These are phyloP conservation scores for Globisporangium nagaii DNA, from an alignment of 352 stramenopile genomes.

Conservation along the genomic window DNA sequence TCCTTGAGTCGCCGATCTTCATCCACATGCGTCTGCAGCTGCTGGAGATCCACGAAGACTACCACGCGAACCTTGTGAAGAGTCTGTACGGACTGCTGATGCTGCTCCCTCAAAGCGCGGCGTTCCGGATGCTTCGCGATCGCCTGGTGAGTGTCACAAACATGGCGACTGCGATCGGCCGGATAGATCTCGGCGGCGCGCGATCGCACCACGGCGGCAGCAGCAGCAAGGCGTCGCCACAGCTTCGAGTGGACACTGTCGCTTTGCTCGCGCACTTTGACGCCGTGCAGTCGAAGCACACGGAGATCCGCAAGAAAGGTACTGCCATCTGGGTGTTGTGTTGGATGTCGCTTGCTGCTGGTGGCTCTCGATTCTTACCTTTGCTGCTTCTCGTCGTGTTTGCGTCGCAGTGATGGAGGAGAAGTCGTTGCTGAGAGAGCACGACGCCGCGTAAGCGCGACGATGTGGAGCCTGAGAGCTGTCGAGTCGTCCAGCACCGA, in stretches of 20 bases:
- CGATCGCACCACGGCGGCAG: slow-evolving; percentile 15
- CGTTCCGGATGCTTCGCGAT: slow-evolving; percentile 79
- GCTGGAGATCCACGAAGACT: slow-evolving; percentile 93
- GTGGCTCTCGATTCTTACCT: too few species aligned
- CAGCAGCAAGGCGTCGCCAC: slow-evolving; percentile 8
- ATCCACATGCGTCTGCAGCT: slow-evolving; percentile 98
- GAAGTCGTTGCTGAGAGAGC: slow-evolving; percentile 58
- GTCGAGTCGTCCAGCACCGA: not conserved
- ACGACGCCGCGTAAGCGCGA: slow-evolving; percentile 11
- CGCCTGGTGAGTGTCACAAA: slow-evolving; percentile 81
- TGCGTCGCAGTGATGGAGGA: slow-evolving; percentile 40
- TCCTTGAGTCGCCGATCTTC: slow-evolving; percentile 99
- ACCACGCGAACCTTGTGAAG: slow-evolving; percentile 95
- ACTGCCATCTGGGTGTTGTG: not conserved
- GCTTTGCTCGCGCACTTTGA: slow-evolving; percentile 72
- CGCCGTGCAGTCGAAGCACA: slow-evolving; percentile 65
- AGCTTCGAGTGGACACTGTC: slow-evolving; percentile 37
- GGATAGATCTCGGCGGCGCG: slow-evolving; percentile 49
- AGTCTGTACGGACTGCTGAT: slow-evolving; percentile 97
- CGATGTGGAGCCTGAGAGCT: not conserved
- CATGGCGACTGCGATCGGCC: slow-evolving; percentile 81
- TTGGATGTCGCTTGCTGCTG: too few species aligned
- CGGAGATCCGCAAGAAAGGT: slow-evolving; percentile 69
- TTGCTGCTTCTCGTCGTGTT: too few species aligned
- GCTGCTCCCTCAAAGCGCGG: slow-evolving; percentile 93